phyloP scores from a whole-genome alignment of 1,139 yeast species.

The Maudiozyma humilis region DNA sequence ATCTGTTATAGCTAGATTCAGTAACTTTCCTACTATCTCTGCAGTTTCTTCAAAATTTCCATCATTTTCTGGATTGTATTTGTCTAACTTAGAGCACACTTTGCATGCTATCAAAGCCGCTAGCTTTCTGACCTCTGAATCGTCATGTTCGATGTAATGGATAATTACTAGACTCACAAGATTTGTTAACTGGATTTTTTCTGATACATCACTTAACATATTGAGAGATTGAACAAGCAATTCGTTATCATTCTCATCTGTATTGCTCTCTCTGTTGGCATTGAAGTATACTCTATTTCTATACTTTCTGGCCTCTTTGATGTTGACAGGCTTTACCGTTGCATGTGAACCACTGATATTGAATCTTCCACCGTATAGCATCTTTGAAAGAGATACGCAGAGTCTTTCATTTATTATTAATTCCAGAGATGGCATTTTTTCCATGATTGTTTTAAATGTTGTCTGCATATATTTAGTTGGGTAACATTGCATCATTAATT shows the following conservation, averaged over 20 bases:
- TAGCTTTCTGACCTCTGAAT: slow-evolving; percentile 69
- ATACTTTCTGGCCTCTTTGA: slow-evolving; percentile 64
- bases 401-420: slow-evolving; percentile 63
- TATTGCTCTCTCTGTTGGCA: slow-evolving; percentile 37
- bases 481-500: slow-evolving; percentile 74
- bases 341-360: slow-evolving; percentile 43
- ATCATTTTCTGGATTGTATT: slow-evolving; percentile 34
- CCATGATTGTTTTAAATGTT: slow-evolving; percentile 59
- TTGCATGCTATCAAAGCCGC: slow-evolving; percentile 83
- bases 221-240: slow-evolving; percentile 48
- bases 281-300: slow-evolving; percentile 64
- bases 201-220: slow-evolving; percentile 58
- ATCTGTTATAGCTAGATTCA: slow-evolving; percentile 83
- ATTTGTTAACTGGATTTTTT: slow-evolving; percentile 67
- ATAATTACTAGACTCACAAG: slow-evolving; percentile 78
- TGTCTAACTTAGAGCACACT: slow-evolving; percentile 55
- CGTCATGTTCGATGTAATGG: slow-evolving; percentile 70
- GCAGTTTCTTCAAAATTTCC: slow-evolving; percentile 80
- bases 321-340: slow-evolving; percentile 40
- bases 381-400: slow-evolving; percentile 62
- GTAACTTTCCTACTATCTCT: slow-evolving; percentile 71
- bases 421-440: slow-evolving; percentile 73
- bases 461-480: slow-evolving; percentile 72
- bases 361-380: slow-evolving; percentile 75
- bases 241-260: slow-evolving; percentile 28